phyloP scores from a whole-genome alignment of 1,284 basidiomycete genomes.

The Irpex lacteus region DNA sequence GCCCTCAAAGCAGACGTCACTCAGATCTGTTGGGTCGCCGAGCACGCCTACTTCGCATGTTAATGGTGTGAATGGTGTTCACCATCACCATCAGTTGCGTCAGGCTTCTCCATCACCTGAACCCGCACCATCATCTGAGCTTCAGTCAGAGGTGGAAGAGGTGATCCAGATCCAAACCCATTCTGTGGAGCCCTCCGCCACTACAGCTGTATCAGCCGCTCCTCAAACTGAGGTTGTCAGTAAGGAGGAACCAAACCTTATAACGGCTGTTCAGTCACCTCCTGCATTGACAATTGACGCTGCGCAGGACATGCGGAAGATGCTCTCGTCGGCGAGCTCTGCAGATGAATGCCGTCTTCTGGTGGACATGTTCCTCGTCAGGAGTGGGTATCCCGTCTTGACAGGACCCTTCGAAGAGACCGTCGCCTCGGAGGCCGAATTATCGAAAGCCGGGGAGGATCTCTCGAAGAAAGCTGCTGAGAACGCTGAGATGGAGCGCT shows the following conservation, averaged over 20 bases:
- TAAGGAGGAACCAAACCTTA: constrained; percentile 8
- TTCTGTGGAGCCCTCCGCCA: neutral
- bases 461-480: constrained; percentile 13
- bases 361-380: constrained; percentile 75
- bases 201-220: neutral
- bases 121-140: neutral
- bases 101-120: neutral
- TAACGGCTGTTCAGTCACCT: constrained; percentile 11
- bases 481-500: constrained; percentile 25
- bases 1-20: neutral
- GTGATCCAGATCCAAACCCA: neutral
- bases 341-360: constrained; percentile 84
- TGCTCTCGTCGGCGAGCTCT: constrained; percentile 69
- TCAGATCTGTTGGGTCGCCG: neutral
- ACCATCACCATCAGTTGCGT: neutral
- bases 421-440: neutral
- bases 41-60: neutral
- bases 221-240: neutral
- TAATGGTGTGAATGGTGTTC: neutral
- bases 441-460: constrained; percentile 6
- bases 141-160: neutral
- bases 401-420: neutral
- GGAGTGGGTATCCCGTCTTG: constrained; percentile 41
- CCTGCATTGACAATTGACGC: constrained; percentile 34
- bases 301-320: constrained; percentile 63